phyloP scores from a whole-genome alignment of 805 yeast species.

The Candida michaelii region DNA sequence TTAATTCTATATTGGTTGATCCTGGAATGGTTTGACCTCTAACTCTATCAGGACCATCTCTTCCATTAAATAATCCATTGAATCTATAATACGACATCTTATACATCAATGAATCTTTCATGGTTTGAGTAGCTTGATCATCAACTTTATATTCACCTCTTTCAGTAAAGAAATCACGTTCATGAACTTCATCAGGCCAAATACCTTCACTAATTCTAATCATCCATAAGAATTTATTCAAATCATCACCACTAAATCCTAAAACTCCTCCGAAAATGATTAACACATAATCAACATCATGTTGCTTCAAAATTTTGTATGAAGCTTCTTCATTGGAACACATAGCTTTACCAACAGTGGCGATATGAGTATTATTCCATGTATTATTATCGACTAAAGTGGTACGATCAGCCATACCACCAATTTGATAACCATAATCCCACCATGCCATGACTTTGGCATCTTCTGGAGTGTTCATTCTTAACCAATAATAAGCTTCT shows the following conservation, averaged over 20 bases:
- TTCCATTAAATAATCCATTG: slow-evolving; percentile 64
- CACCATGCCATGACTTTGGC: slow-evolving; percentile 98
- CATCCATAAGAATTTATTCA: slow-evolving; percentile 98
- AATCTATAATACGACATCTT: slow-evolving; percentile 90
- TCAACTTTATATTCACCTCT: slow-evolving; percentile 90
- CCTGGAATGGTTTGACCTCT: slow-evolving; percentile 75
- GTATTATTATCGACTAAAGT: slow-evolving; percentile 98
- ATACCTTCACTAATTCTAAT: slow-evolving; percentile 97
- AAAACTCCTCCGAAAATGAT: slow-evolving; percentile 92
- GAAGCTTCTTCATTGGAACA: slow-evolving; percentile 84
- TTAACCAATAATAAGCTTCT: slow-evolving; percentile 98
- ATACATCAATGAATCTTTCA: slow-evolving; percentile 90
- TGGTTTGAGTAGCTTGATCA: slow-evolving; percentile 72
- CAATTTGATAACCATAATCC: slow-evolving; percentile 99
- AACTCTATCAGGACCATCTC: slow-evolving; percentile 77
- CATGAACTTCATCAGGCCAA: slow-evolving; percentile 98
- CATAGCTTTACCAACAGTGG: slow-evolving; percentile 98
- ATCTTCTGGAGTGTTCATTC: slow-evolving; percentile 97
- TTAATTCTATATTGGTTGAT: slow-evolving; percentile 50
- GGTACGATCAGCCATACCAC: slow-evolving; percentile 99
- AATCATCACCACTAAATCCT: slow-evolving; percentile 94
- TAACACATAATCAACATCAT: slow-evolving; percentile 92
- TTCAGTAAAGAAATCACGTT: slow-evolving; percentile 78
- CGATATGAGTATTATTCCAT: slow-evolving; percentile 99
- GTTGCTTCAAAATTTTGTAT: slow-evolving; percentile 81